phyloP scores from a whole-genome alignment of 83 land plant species.

The Isoetes engelmannii region DNA sequence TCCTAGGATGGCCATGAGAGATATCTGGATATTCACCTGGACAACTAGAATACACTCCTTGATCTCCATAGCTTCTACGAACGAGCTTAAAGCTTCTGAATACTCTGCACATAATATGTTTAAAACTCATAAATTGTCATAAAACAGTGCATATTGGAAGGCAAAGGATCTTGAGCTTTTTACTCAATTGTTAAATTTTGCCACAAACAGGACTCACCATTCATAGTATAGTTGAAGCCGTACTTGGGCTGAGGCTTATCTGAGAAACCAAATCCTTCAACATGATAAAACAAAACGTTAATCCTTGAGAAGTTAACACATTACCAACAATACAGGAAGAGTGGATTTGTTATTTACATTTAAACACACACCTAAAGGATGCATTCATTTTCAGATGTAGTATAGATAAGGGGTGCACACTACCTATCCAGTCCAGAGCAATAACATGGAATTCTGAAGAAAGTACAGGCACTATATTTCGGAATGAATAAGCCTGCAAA shows the following conservation, averaged over 20 bases:
- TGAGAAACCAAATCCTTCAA: slow-evolving; percentile 89
- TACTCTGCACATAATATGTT: slow-evolving; percentile 17
- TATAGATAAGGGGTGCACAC: neutral
- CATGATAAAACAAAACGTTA: neutral
- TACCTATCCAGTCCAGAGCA: slow-evolving; percentile 43
- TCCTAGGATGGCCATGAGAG: neutral
- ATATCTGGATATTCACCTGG: slow-evolving; percentile 13
- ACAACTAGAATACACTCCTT: slow-evolving; percentile 20
- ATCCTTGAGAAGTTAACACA: neutral
- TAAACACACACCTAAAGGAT: neutral
- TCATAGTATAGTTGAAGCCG: slow-evolving; percentile 80
- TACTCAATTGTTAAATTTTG: neutral
- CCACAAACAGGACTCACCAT: slow-evolving; percentile 48
- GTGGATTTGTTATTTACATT: neutral
- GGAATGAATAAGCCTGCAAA: slow-evolving; percentile 36
- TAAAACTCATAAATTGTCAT: neutral
- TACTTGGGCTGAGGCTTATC: slow-evolving; percentile 87
- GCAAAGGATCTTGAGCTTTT: no score
- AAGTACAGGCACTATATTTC: slow-evolving; percentile 27
- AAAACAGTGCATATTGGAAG: slow-evolving; percentile 6
- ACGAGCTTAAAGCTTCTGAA: slow-evolving; percentile 19
- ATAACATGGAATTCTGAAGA: slow-evolving; percentile 29
- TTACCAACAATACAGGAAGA: neutral
- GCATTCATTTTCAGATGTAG: neutral
- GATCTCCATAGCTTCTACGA: slow-evolving; percentile 25